phyloP scores from a whole-genome alignment of 2,329 filamentous ascomycete genomes.

The Talaromyces sp. region DNA sequence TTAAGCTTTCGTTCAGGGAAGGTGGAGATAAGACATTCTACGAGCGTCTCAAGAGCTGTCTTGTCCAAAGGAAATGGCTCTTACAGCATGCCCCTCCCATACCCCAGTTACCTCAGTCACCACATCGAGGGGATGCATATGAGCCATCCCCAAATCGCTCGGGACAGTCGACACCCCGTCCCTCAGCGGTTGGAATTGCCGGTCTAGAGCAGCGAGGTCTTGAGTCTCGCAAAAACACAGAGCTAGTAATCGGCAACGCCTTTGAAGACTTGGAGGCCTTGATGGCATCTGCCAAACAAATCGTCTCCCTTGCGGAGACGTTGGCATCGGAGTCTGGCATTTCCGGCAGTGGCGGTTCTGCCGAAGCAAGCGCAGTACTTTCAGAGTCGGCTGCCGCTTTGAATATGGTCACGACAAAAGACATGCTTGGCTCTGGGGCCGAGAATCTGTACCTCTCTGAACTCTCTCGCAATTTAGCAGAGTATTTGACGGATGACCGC shows the following conservation, averaged over 20 bases:
- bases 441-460: conserved; percentile 88
- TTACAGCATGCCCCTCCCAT: conserved; percentile 83
- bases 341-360: conserved; percentile 53
- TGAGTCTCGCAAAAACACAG: conserved; percentile 85
- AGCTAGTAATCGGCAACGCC: conserved; percentile 83
- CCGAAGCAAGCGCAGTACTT: conserved; percentile 68
- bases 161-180: conserved; percentile 22
- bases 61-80: conserved; percentile 94
- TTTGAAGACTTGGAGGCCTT: conserved; percentile 95
- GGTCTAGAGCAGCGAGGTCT: conserved; percentile 82
- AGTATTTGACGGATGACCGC: conserved; percentile 82
- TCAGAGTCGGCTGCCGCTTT: conserved; percentile 79
- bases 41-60: conserved; percentile 78
- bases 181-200: conserved; percentile 78
- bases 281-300: conserved; percentile 96
- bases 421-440: conserved; percentile 77
- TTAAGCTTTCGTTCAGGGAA: conserved; percentile 87
- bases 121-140: conserved; percentile 17
- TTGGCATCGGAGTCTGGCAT: conserved; percentile 67
- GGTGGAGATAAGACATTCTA: conserved; percentile 88
- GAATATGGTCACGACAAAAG: conserved; percentile 87
- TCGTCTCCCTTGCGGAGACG: conserved; percentile 84
- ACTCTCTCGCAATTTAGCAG: conserved; percentile 75
- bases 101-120: conserved; percentile 53
- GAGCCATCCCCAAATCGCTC: conserved; percentile 20